Conservation (phyloP, 225 moss, liverwort and hornwort genomes). For the Rhytidiadelphus loreus region DNA sequence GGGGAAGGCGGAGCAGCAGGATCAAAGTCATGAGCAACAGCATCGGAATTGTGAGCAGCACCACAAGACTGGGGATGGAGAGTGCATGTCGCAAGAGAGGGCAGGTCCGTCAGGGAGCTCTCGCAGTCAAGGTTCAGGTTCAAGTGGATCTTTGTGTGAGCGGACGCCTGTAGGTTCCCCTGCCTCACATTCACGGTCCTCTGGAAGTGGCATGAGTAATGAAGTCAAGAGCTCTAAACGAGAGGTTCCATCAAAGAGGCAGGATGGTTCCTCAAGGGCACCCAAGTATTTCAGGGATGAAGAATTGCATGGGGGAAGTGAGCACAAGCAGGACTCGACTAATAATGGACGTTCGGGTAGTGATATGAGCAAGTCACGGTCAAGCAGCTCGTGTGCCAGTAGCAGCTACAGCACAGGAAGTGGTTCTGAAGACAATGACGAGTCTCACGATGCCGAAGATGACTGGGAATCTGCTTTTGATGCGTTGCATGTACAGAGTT, state of each 20-base stretch:
- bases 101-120: constrained; percentile 31
- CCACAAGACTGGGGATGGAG: constrained; percentile 21
- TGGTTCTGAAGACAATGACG: constrained; percentile 52
- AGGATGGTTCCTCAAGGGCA: constrained; percentile 23
- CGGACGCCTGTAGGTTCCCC: constrained; percentile 35
- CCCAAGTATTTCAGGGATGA: constrained; percentile 41
- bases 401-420: constrained; percentile 53
- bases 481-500: constrained; percentile 60
- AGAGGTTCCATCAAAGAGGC: constrained; percentile 20
- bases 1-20: constrained; percentile 21
- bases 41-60: constrained; percentile 31
- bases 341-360: constrained; percentile 30
- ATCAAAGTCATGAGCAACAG: constrained; percentile 11
- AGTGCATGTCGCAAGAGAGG: constrained; percentile 31
- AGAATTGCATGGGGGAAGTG: constrained; percentile 26
- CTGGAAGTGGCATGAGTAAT: constrained; percentile 1
- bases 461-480: constrained; percentile 93
- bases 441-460: constrained; percentile 64
- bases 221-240: constrained; percentile 18
- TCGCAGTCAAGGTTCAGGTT: constrained; percentile 31
- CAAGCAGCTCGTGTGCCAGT: constrained; percentile 49
- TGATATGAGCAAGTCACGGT: constrained; percentile 44
- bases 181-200: constrained; percentile 13
- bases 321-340: constrained; percentile 22
- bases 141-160: constrained; percentile 23